Conservation (phyloP, 176 grass and related monocot species). For the Avena insularis region DNA sequence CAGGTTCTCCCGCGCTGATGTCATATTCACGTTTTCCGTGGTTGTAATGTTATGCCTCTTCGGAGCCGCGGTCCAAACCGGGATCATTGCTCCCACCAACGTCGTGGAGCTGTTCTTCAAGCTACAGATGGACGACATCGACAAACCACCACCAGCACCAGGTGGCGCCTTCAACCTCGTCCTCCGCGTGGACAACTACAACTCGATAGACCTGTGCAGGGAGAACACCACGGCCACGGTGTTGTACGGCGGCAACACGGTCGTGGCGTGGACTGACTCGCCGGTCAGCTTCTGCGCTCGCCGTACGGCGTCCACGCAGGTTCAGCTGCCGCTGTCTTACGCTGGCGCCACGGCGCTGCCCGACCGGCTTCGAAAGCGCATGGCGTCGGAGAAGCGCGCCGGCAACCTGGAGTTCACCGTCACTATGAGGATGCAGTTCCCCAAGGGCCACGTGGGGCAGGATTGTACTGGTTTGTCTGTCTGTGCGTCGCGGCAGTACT, state of each 20-base stretch:
- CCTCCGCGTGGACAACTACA: not conserved
- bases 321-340: not conserved
- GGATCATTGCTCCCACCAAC: not conserved
- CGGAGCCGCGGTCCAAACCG: not conserved
- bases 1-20: not conserved
- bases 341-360: not conserved
- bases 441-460: not conserved
- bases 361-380: not conserved
- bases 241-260: not conserved
- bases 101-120: not conserved
- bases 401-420: not conserved
- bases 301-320: not conserved
- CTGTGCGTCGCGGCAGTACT: not conserved
- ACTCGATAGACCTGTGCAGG: not conserved
- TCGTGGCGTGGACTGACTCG: not conserved
- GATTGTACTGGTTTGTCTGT: not conserved
- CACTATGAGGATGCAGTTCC: not conserved
- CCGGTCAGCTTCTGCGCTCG: not conserved
- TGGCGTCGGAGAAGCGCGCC: not conserved
- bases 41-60: not conserved
- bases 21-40: not conserved
- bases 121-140: not conserved
- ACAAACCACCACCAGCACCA: not conserved
- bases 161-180: not conserved
- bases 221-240: not conserved